Percentiles rank a stretch among this genome's conserved stretches.
These are phyloP conservation scores for Nakazawaea ernobii DNA, from an alignment of 805 yeast species.

Conservation along the genomic window DNA sequence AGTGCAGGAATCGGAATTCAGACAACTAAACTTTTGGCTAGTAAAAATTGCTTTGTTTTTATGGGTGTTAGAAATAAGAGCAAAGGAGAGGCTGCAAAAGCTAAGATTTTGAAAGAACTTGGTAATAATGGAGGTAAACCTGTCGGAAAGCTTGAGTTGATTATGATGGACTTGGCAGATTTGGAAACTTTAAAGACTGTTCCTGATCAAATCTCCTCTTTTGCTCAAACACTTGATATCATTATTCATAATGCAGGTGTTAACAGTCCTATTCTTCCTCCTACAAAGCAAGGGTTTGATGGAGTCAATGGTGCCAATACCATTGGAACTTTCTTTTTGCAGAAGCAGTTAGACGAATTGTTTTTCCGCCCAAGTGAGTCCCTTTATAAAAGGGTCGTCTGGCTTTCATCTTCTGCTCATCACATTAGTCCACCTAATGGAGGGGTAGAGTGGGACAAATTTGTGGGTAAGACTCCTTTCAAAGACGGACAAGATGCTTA, in stretches of 20 bases:
- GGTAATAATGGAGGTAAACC: constrained; percentile 14
- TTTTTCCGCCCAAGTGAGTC: constrained; percentile 23
- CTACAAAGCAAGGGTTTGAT: constrained; percentile 40
- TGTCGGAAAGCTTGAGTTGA: constrained; percentile 16
- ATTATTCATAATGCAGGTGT: constrained; percentile 41
- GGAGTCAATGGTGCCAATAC: constrained; percentile 40
- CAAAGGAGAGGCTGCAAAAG: constrained; percentile 13
- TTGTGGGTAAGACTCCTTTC: background rate
- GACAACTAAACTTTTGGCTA: constrained; percentile 24
- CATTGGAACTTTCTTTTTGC: constrained; percentile 38
- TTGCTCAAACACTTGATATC: constrained; percentile 26
- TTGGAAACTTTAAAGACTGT: constrained; percentile 35
- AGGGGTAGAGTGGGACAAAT: constrained; percentile 12
- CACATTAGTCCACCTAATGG: constrained; percentile 16
- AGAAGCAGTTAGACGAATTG: constrained; percentile 31
- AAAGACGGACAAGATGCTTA: constrained; percentile 16
- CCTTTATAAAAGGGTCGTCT: constrained; percentile 30
- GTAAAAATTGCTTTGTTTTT: constrained; percentile 30
- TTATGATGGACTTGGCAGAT: constrained; percentile 34
- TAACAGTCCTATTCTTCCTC: constrained; percentile 31
- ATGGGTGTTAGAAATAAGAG: constrained; percentile 9
- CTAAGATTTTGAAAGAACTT: constrained; percentile 19
- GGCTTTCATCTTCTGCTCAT: constrained; percentile 38
- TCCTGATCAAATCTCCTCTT: constrained; percentile 20
- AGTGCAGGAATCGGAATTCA: constrained; percentile 30